A percentile compares a stretch with the other conserved stretches of the same genome.
Evolutionary conservation across 2,329 filamentous ascomycete species (phyloP).

Genomic region (Trichophyton equinum): DNA sequence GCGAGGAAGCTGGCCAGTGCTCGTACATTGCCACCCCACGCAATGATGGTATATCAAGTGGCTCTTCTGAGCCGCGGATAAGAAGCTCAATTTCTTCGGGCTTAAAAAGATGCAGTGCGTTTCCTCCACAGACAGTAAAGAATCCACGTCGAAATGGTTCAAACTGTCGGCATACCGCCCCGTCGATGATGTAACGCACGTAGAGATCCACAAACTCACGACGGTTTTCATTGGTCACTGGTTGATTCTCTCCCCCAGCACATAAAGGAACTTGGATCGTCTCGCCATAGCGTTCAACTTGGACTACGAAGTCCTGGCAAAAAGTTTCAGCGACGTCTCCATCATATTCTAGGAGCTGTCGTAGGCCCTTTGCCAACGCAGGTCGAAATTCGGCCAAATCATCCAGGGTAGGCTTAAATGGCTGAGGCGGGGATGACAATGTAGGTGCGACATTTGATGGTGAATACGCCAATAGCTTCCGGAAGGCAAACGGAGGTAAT

Average conservation of each 20-base stretch:
- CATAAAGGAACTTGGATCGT: conserved; percentile 57
- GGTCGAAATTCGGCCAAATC: conserved; percentile 77
- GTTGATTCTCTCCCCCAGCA: conserved; percentile 55
- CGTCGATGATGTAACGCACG: conserved; percentile 66
- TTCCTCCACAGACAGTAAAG: conserved; percentile 81
- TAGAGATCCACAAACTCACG: conserved; percentile 80
- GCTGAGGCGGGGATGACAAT: conserved; percentile 43
- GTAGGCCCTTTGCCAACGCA: conserved; percentile 59
- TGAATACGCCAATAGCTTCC: conserved; percentile 68
- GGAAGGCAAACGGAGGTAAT: conserved; percentile 77
- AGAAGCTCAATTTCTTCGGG: conserved; percentile 86
- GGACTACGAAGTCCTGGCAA: conserved; percentile 66
- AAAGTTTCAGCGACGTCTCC: conserved; percentile 73
- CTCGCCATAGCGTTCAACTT: conserved; percentile 64
- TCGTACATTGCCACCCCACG: conserved; percentile 69
- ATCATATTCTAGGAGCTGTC: conserved; percentile 66
- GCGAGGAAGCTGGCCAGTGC: conserved; percentile 51
- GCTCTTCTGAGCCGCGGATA: conserved; percentile 71
- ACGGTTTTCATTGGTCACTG: conserved; percentile 74
- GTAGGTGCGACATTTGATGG: conserved; percentile 47
- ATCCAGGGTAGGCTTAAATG: conserved; percentile 61
- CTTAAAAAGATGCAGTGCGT: conserved; percentile 73
- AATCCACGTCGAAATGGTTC: conserved; percentile 91
- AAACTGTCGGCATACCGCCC: conserved; percentile 66
- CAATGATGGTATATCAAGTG: conserved; percentile 64